phyloP scores from a whole-genome alignment of 192 early-diverging fungal genomes.

The Neocallimastix lanati region DNA sequence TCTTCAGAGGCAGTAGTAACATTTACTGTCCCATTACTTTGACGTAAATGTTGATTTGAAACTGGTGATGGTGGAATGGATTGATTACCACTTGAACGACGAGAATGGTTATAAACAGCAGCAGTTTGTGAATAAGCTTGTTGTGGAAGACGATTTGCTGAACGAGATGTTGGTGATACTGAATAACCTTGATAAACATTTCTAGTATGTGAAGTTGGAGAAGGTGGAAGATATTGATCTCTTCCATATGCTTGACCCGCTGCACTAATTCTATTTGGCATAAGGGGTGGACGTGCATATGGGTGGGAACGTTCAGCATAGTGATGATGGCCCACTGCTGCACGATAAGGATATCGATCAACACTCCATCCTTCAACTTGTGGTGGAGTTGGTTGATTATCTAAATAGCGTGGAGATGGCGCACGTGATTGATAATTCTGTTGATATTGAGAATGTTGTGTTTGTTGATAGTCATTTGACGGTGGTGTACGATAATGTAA shows the following conservation, averaged over 20 bases:
- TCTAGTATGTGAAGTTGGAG: not conserved
- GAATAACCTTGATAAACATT: not conserved
- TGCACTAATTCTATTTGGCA: not conserved
- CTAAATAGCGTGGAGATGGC: not conserved
- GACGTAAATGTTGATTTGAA: not conserved
- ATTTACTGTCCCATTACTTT: not conserved
- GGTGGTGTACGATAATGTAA: not conserved
- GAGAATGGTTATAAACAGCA: not conserved
- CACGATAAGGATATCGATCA: not conserved
- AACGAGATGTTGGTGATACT: not conserved
- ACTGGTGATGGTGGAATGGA: not conserved
- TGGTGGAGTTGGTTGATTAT: not conserved
- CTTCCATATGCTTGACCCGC: not conserved
- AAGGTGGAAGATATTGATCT: not conserved
- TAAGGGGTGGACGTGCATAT: not conserved
- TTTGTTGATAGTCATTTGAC: not conserved
- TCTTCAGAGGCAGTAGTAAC: not conserved
- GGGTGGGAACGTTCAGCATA: not conserved
- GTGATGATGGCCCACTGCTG: not conserved
- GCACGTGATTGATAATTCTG: not conserved
- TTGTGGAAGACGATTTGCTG: not conserved
- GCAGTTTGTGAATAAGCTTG: not conserved
- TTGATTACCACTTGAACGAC: not conserved
- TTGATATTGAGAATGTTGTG: not conserved
- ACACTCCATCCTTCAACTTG: not conserved